A percentile compares a stretch with the other conserved stretches of the same genome.
These are phyloP conservation scores for Incumbomyces lentus DNA, from an alignment of 2,329 filamentous ascomycete species.

Conservation along the genomic window DNA sequence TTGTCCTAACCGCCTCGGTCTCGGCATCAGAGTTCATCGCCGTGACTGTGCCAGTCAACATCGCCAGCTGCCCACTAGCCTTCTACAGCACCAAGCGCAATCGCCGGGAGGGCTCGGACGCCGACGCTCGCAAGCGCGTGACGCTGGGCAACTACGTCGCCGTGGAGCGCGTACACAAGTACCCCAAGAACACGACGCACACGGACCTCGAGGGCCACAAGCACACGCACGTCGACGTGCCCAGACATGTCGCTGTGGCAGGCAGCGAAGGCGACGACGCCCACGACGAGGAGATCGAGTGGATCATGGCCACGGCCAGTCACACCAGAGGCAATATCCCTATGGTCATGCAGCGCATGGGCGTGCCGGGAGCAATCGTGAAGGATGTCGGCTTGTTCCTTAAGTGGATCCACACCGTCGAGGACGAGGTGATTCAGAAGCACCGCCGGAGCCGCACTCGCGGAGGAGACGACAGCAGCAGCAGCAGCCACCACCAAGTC, in stretches of 20 bases:
- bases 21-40: slow-evolving; percentile 21
- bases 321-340: slow-evolving; percentile 60
- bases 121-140: slow-evolving; percentile 19
- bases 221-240: too few species aligned
- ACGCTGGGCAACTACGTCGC: slow-evolving; percentile 21
- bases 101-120: slow-evolving; percentile 17
- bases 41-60: slow-evolving; percentile 24
- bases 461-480: too few species aligned
- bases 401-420: slow-evolving; percentile 48
- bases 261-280: too few species aligned
- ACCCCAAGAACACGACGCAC: background rate
- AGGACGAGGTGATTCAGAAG: slow-evolving; percentile 9
- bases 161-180: slow-evolving; percentile 12
- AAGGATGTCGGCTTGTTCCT: slow-evolving; percentile 65
- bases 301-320: slow-evolving; percentile 68
- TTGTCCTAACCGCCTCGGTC: slow-evolving; percentile 21
- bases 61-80: slow-evolving; percentile 13
- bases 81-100: slow-evolving; percentile 23
- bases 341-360: slow-evolving; percentile 53
- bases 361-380: slow-evolving; percentile 51
- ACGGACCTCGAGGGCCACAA: background rate
- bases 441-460: background rate
- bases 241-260: too few species aligned
- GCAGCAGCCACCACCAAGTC: too few species aligned
- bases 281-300: slow-evolving; percentile 43